phyloP scores from a whole-genome alignment of 2,329 filamentous ascomycete species.

The Xylaria sp. region DNA sequence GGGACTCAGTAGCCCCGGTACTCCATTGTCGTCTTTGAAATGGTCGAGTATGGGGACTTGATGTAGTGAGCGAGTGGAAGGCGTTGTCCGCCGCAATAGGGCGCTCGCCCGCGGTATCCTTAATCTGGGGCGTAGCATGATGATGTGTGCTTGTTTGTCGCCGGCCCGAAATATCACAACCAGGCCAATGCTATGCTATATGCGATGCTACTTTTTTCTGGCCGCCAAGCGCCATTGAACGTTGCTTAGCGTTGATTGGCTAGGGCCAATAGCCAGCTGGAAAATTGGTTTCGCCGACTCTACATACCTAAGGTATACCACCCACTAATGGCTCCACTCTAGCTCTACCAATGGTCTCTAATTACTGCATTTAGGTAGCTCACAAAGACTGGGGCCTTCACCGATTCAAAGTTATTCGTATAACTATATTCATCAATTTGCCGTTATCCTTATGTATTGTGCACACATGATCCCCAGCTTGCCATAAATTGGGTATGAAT shows the following conservation, averaged over 20 bases:
- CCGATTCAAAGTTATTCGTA: neutral
- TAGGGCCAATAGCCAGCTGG: conserved; percentile 30
- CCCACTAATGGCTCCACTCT: neutral
- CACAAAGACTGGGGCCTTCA: neutral
- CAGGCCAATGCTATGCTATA: conserved; percentile 18
- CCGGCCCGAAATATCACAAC: conserved; percentile 27
- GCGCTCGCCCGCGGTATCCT: conserved; percentile 60
- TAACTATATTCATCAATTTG: conserved; percentile 25
- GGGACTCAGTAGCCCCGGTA: conserved; percentile 77
- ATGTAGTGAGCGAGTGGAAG: conserved; percentile 58
- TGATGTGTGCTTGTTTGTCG: conserved; percentile 45
- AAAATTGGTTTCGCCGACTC: conserved; percentile 46
- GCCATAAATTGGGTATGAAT: conserved; percentile 25
- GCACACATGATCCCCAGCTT: conserved; percentile 2
- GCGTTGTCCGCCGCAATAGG: conserved; percentile 51
- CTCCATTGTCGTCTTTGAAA: conserved; percentile 55
- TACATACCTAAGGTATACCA: neutral
- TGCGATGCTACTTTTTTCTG: conserved; percentile 43
- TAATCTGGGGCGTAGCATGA: conserved; percentile 66
- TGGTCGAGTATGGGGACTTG: conserved; percentile 59
- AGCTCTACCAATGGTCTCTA: too few species aligned
- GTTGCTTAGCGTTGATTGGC: conserved; percentile 42
- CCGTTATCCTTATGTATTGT: conserved; percentile 3
- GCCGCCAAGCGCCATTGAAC: conserved; percentile 29
- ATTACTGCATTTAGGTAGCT: too few species aligned